Conservation (phyloP, 345 rosid species). For the Syzygium aromaticum region DNA sequence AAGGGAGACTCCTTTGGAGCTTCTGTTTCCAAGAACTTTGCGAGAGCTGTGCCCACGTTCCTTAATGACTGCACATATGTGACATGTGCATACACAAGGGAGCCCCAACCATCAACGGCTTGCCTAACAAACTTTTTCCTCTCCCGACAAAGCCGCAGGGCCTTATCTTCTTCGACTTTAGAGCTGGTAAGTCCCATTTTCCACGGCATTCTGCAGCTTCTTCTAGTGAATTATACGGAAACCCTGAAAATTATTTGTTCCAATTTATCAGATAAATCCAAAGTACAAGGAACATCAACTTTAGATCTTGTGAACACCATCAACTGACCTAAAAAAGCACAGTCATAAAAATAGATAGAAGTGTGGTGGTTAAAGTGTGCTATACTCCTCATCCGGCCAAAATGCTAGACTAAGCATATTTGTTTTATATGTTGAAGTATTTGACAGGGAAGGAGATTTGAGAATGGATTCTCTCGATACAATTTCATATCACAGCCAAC, state of each 20-base stretch:
- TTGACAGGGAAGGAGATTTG: neutral
- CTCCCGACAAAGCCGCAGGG: conserved; percentile 80
- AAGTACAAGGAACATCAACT: neutral
- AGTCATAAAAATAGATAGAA: neutral
- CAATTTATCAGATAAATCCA: neutral
- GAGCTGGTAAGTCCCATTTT: conserved; percentile 69
- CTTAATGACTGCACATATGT: conserved; percentile 62
- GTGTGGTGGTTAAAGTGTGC: neutral
- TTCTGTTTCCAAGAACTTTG: conserved; percentile 78
- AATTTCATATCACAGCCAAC: neutral
- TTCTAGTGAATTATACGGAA: neutral
- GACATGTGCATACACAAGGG: conserved; percentile 73
- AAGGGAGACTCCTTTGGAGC: conserved; percentile 61
- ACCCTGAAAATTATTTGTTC: neutral
- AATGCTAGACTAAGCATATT: neutral
- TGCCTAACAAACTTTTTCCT: conserved; percentile 78
- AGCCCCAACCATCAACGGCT: conserved; percentile 91
- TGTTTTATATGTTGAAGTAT: neutral
- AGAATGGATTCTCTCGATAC: neutral
- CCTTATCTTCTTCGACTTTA: conserved; percentile 75
- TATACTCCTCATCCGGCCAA: neutral
- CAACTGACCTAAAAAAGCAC: neutral
- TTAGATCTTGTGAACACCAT: neutral
- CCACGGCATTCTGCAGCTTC: neutral
- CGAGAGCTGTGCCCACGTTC: conserved; percentile 64